These are phyloP conservation scores for Lodderomyces metapsilosis DNA, from an alignment of 1,139 yeast species.

Conservation along the genomic window DNA sequence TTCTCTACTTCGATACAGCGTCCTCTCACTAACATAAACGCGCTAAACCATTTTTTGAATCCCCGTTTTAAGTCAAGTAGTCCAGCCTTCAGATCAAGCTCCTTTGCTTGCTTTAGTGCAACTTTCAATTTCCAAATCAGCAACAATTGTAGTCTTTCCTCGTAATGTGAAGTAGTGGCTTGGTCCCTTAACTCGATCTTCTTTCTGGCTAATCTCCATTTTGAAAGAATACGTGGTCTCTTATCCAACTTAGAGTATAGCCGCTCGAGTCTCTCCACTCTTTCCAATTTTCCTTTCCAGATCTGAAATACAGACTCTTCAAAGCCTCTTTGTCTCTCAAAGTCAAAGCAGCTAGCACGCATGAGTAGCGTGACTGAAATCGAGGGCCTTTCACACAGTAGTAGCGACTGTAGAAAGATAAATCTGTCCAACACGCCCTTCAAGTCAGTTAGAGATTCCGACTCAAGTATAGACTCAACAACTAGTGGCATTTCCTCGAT, in stretches of 20 bases:
- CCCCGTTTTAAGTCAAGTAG: background rate
- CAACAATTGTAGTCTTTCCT: background rate
- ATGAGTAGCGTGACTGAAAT: slow-evolving; percentile 9
- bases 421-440: background rate
- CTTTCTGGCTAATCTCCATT: background rate
- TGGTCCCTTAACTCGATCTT: background rate
- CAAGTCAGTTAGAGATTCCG: slow-evolving; percentile 27
- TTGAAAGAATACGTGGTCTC: background rate
- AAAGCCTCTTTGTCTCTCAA: slow-evolving; percentile 1
- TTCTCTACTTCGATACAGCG: background rate
- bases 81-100: background rate
- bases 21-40: background rate
- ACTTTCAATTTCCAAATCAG: background rate
- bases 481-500: slow-evolving; percentile 22
- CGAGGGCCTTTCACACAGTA: background rate
- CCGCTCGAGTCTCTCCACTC: background rate
- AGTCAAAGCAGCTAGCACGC: slow-evolving; percentile 11
- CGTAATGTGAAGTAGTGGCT: background rate
- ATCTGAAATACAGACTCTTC: slow-evolving; percentile 7
- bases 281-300: slow-evolving; percentile 12
- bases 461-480: slow-evolving; percentile 28
- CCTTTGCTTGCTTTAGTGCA: background rate
- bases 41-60: background rate
- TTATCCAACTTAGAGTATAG: background rate
- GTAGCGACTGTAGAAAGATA: background rate